Evolutionary conservation across 2,329 filamentous ascomycete species (phyloP), one percentile per base, ranked within the genome.

Genomic region (Paramyrothecium sp.): DNA sequence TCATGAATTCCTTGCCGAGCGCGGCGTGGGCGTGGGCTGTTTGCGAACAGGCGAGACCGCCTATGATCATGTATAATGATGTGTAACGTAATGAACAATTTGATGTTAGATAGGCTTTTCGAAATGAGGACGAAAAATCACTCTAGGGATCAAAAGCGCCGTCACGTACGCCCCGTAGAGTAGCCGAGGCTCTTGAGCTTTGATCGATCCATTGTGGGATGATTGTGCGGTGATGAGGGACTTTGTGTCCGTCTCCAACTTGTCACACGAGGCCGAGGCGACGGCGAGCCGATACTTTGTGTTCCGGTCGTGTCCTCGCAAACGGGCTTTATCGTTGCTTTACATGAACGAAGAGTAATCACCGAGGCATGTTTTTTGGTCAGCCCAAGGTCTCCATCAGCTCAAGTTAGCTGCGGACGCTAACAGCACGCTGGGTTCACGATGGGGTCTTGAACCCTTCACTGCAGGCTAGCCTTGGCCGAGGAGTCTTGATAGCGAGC

Each of bases 1-100:
- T 72, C n/a, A 69, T 72, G 65, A 69, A 66, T 50, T 74, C 75
- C 57, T 57, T 69, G 53, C 65, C 71, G 7, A 73, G 73, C 54
- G 71, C 73, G n/a, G 72, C 72, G 17, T 76, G 73, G 73, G 66
- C 69, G 38, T 74, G 73, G 73, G 65, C 70, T 33, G 69, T 74
- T 30, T 71, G 64, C 53, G 67, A 71, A 38, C 59, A 67, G 21
- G 69, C 73, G 5, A 47, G 59, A n/a, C 71, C 73, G n/a, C 63
- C 59, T 8, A 65, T 76, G 52, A 67, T 75, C 57, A 65, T 71
- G 56, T 76, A 73, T 54, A 75, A 68, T 52, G 73, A 76, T 58
- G 59, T 75, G 22, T 75, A 62, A 61, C 19, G 22, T 75, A 62
- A 61, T n/a, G 10, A 20, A 19, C 22, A 17, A 13, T 46, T 54